Base-by-base conservation (phyloP, 1,284 basidiomycete species). In the Cyathus olla region DNA sequence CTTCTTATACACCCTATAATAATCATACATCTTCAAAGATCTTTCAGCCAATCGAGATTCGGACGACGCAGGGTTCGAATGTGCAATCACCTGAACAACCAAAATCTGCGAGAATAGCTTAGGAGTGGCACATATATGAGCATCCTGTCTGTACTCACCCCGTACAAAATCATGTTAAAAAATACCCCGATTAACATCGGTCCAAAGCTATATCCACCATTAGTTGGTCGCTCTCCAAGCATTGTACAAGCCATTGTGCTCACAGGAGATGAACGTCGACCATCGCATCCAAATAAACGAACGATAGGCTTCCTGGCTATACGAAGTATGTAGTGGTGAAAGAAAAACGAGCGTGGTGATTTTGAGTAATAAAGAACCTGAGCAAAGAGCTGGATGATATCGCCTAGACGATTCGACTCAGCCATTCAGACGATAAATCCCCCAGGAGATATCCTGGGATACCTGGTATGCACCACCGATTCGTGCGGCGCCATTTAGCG, bases 141-240 rank as follows among this genome's bases (percentile, higher is more conserved):
- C 6, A 26, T 8, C 6, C n/a, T 19, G 19, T 22, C 19, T 9
- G 24, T 28, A 28, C 49, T 51, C 28, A 54, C 35, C 17, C 51
- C 51, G 26, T 54, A 54, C 35, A 54, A 28, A n/a, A 54, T 54
- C 17, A 22, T 37, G 21, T 54, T 54, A 21, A 54, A 15, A 28
- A 54, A 54, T 17, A 37, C 27, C 17, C 51, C 51, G 13, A 54
- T 54, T 9, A 54, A 22, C 51, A 54, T 54, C 37, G 51, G 51
- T 27, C 51, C 51, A 51, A 24, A 51, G 15, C 49, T 51, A 51
- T 13, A 24, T 9, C 31, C 31, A 35, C 13, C 31, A 35, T 35
- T 8, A 35, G 31, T 13, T 35, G 13, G 6, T 13, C 31, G 13
- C 31, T 35, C 31, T n/a, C n/a, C n/a, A n/a, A n/a, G 31, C 31